A percentile compares a stretch with the other conserved stretches of the same genome.
Conservation (phyloP, 2,329 filamentous ascomycete genomes). For the Penicillium psychrosexuale region DNA sequence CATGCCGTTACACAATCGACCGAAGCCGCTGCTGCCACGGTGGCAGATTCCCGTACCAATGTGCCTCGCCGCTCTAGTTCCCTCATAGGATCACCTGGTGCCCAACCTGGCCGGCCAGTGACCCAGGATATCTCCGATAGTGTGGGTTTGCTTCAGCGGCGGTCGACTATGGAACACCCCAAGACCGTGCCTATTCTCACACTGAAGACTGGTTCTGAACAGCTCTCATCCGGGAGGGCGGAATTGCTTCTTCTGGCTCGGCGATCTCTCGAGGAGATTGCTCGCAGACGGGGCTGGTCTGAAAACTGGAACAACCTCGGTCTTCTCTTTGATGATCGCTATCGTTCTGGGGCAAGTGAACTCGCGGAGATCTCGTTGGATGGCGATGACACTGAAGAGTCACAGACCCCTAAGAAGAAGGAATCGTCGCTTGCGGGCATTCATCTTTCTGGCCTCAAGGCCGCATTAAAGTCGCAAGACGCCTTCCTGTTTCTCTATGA, state of each 20-base stretch:
- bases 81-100: constrained; percentile 20
- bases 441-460: constrained; percentile 56
- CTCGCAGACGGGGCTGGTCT: constrained; percentile 69
- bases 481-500: constrained; percentile 68
- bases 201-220: constrained; percentile 64
- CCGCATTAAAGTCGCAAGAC: constrained; percentile 59
- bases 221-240: constrained; percentile 76
- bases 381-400: constrained; percentile 21
- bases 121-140: constrained; percentile 34
- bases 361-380: constrained; percentile 39
- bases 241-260: constrained; percentile 78
- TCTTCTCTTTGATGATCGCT: constrained; percentile 36
- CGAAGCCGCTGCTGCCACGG: constrained; percentile 19
- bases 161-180: constrained; percentile 41
- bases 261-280: constrained; percentile 72
- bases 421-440: constrained; percentile 46
- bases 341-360: constrained; percentile 26
- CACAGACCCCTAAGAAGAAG: constrained; percentile 15
- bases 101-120: constrained; percentile 24
- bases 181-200: constrained; percentile 42
- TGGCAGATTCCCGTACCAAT: constrained; percentile 26
- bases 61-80: constrained; percentile 43
- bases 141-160: constrained; percentile 39
- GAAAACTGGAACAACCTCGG: constrained; percentile 67
- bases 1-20: constrained; percentile 27